Evolutionary conservation across 2,329 filamentous ascomycete genomes (phyloP).

Genomic region (Colletotrichum sp.): DNA sequence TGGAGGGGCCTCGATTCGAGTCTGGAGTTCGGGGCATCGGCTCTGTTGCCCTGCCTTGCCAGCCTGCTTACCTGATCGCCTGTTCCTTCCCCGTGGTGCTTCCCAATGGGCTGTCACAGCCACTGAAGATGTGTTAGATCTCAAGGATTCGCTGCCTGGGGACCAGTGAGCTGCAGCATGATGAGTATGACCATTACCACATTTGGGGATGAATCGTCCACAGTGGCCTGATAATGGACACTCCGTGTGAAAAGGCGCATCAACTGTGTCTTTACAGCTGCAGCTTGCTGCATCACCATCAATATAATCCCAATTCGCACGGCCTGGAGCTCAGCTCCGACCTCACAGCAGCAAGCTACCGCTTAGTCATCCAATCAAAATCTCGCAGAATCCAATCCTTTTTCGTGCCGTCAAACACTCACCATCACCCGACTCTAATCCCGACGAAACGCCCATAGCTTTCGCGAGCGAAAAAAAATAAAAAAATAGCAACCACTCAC

Average conservation of each 20-base stretch:
- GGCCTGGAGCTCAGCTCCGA: conserved; percentile 19
- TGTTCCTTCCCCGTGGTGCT: neutral
- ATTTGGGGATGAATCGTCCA: conserved; percentile 9
- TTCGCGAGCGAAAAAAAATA: conserved; percentile 11
- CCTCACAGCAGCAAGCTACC: neutral
- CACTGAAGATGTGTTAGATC: neutral
- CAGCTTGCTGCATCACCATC: neutral
- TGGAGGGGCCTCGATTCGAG: neutral
- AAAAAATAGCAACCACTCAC: neutral
- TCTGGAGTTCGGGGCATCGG: neutral
- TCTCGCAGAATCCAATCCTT: conserved; percentile 25
- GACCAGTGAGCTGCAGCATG: conserved; percentile 5
- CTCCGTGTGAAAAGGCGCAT: neutral
- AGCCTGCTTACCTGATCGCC: neutral
- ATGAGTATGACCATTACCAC: conserved; percentile 13
- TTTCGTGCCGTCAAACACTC: conserved; percentile 20
- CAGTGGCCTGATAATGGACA: conserved; percentile 5
- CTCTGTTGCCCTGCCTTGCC: neutral
- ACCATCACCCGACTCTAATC: conserved; percentile 34
- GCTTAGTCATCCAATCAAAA: conserved; percentile 27
- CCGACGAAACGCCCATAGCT: conserved; percentile 20
- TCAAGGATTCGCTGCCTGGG: neutral
- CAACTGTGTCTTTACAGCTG: neutral
- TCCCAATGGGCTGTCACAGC: neutral
- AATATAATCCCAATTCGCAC: conserved; percentile 14